A percentile compares a stretch with the other conserved stretches of the same genome.
These are phyloP conservation scores for Fusarium sp. DNA, from an alignment of 2,329 filamentous ascomycete species.

Conservation along the genomic window DNA sequence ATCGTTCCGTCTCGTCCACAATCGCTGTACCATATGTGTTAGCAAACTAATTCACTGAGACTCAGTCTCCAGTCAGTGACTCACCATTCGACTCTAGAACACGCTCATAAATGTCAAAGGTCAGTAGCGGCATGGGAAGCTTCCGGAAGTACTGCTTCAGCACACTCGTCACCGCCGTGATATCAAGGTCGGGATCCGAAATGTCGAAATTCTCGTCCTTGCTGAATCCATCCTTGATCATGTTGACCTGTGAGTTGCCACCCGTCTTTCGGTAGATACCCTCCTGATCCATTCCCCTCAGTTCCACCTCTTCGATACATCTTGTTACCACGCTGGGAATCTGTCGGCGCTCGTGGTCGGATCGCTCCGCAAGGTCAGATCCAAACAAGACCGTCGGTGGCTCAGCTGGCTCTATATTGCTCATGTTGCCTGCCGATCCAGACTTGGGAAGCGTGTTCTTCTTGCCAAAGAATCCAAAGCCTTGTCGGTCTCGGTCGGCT, in stretches of 20 bases:
- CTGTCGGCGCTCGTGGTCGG: slow-evolving; percentile 88
- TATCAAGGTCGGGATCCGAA: slow-evolving; percentile 92
- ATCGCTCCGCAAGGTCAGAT: slow-evolving; percentile 86
- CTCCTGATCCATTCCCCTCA: slow-evolving; percentile 96
- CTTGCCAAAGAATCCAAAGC: slow-evolving; percentile 79
- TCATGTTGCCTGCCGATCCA: slow-evolving; percentile 57
- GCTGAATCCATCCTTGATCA: slow-evolving; percentile 92
- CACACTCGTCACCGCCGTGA: slow-evolving; percentile 94
- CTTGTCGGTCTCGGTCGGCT: slow-evolving; percentile 61
- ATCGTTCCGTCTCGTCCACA: slow-evolving; percentile 74
- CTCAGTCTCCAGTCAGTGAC: slow-evolving; percentile 46
- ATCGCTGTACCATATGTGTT: slow-evolving; percentile 62
- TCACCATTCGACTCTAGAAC: slow-evolving; percentile 84
- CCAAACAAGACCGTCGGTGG: slow-evolving; percentile 79
- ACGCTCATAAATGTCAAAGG: slow-evolving; percentile 91
- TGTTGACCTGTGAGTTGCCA: slow-evolving; percentile 89
- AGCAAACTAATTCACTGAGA: slow-evolving; percentile 25
- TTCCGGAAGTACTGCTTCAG: slow-evolving; percentile 98
- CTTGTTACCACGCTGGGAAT: slow-evolving; percentile 92
- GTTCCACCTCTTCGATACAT: slow-evolving; percentile 96
- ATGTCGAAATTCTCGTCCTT: slow-evolving; percentile 89
- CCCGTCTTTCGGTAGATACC: slow-evolving; percentile 98
- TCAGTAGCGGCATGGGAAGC: slow-evolving; percentile 88
- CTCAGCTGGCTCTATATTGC: slow-evolving; percentile 60
- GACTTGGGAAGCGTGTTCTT: slow-evolving; percentile 66